Evolutionary conservation across 768 basidiomycete genomes (phyloP), one percentile per base, ranked within the genome.

Genomic region (Pleurotus pulmonarius): DNA sequence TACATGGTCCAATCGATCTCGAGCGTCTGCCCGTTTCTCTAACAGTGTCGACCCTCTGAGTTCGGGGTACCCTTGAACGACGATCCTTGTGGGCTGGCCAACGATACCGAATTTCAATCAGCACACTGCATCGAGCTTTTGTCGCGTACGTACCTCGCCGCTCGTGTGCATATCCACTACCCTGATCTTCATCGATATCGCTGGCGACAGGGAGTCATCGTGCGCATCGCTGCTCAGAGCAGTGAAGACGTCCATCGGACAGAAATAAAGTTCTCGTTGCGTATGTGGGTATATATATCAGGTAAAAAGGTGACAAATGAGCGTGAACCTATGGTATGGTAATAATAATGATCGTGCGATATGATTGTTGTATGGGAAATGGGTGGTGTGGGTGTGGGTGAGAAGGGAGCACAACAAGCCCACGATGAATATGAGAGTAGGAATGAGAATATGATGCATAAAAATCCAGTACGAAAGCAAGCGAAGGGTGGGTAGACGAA

Each of bases 91-190:
- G 9, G 74, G 73, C 74, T 75, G 49, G n/a, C 18, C 16, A 34
- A 2, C 29, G 29, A 25, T n/a, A 13, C 22, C 44, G 18, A 39
- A 48, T 20, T 20, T 20, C 20, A 20, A 20, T 9, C 46, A 40
- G 51, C 53, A 48, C 11, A 34, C 16, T 25, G n/a, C 40, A 44
- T 7, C 6, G 8, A 20, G 57, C 22, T 16, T 22, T 15, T 6
- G 46, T 15, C 15, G 20, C 13, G 11, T 20, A 25, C 68, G 44
- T 45, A 73, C 72, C 65, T 73, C 72, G 8, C 72, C 72, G 12
- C 66, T 65, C 1, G 73, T 73, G 60, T 74, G 73, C 70, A 73
- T 73, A 38, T 73, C 72, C n/a, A 73, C 60, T 20, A 67, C 65
- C 52, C 64, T 65, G 60, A 73, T 69, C 16, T 61, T 59, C 13